Evolutionary conservation across 78 protist genomes (phyloP).

Genomic region (Dictyostelium capitatum): DNA sequence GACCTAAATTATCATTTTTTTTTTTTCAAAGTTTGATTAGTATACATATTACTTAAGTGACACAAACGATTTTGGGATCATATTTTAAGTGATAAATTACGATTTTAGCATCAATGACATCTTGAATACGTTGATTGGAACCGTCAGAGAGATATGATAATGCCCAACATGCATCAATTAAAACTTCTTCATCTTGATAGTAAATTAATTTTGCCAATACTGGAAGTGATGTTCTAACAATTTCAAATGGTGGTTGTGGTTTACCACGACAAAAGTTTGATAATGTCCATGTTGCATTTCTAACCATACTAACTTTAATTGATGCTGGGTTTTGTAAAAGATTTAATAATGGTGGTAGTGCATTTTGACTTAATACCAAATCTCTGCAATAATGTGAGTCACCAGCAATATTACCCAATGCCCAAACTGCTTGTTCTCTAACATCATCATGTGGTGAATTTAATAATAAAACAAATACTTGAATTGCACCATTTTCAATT

Average conservation of each 20-base stretch:
- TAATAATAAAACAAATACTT: constrained; percentile 93
- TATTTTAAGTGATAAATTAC: no score
- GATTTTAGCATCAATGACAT: constrained; percentile 93
- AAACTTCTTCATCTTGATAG: constrained; percentile 92
- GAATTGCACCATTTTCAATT: constrained; percentile 93
- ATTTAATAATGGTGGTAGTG: constrained; percentile 85
- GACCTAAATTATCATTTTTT: no score
- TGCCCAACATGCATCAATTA: constrained; percentile 99
- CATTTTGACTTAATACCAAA: constrained; percentile 83
- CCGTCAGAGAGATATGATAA: constrained; percentile 97
- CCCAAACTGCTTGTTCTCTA: constrained; percentile 99
- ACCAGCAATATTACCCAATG: constrained; percentile 99
- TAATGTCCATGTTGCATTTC: constrained; percentile 99
- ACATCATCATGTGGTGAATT: constrained; percentile 91
- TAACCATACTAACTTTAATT: constrained; percentile 85
- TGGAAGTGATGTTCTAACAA: constrained; percentile 35
- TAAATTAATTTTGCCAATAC: constrained; percentile 84
- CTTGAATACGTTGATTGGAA: constrained; percentile 91
- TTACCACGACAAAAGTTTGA: constrained; percentile 98
- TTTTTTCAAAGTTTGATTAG: no score
- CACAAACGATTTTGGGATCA: no score
- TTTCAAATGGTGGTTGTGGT: constrained; percentile 90
- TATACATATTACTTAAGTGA: no score
- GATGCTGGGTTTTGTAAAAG: constrained; percentile 1
- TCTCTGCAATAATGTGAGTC: constrained; percentile 95